phyloP scores from a whole-genome alignment of 345 rosid genomes.

The Gossypium herbaceum region DNA sequence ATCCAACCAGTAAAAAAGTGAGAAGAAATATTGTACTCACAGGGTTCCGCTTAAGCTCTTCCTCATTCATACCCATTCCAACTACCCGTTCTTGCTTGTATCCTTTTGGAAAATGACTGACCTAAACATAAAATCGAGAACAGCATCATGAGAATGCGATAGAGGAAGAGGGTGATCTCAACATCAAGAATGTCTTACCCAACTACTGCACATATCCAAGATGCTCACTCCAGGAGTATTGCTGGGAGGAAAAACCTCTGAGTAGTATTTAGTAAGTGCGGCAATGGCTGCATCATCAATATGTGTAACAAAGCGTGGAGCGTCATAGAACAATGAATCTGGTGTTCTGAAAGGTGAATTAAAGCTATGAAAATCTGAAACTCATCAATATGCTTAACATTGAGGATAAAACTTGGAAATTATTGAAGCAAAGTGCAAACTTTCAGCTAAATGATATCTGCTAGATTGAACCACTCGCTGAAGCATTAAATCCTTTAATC shows the following conservation, averaged over 20 bases:
- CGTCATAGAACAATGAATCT: conserved; percentile 70
- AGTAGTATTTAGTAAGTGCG: conserved; percentile 76
- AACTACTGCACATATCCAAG: conserved; percentile 94
- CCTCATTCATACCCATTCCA: conserved; percentile 86
- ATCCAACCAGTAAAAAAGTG: background rate
- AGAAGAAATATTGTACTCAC: conserved; percentile 29
- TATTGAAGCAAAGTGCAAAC: background rate
- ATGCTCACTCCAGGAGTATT: conserved; percentile 72
- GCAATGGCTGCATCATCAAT: conserved; percentile 90
- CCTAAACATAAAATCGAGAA: conserved; percentile 37
- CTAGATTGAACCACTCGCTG: background rate
- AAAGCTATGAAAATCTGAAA: conserved; percentile 1
- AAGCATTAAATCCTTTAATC: background rate
- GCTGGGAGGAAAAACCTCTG: conserved; percentile 74
- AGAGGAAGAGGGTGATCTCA: background rate
- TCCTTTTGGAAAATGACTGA: conserved; percentile 88
- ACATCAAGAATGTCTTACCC: conserved; percentile 46
- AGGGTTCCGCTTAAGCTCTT: conserved; percentile 71
- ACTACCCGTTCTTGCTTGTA: conserved; percentile 74
- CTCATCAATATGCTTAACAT: background rate
- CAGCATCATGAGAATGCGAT: background rate
- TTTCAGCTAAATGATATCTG: background rate
- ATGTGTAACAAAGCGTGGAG: conserved; percentile 85
- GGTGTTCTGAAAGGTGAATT: conserved; percentile 46
- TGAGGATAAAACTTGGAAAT: conserved; percentile 1